Evolutionary conservation across 140 eudicot species (phyloP), one percentile per base, ranked within the genome.

Genomic region (Flaveria floridana): DNA sequence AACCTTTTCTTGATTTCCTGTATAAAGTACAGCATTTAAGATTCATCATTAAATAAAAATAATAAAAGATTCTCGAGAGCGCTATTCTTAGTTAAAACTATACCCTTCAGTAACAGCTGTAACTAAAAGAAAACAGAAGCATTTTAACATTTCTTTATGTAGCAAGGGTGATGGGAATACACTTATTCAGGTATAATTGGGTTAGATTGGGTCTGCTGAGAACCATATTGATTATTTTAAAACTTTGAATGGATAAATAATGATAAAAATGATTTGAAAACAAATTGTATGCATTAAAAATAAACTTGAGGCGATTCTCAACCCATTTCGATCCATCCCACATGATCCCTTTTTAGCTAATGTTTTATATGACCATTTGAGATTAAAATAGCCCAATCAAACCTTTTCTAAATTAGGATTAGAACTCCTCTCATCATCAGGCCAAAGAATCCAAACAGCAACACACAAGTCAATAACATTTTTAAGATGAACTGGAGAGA

Each of bases 381-480:
- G 56, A 59, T 18, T 7, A 12, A 15, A 39, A 75, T 37, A 65
- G 15, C 65, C 44, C 41, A 73, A 59, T 73, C 57, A 2, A 44
- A 89, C 98, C 98, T 94, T 94, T 84, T 94, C 99, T 70, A 94
- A 75, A 85, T 87, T 90, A 15, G 99, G 99, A 51, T 78, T 86
- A 19, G 99, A 90, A 77, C 92, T 88, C 85, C 85, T 82, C 83
- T 94, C 99, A 74, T 94, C 97, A 71, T 94, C 99, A 20, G 99
- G 99, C 87, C 95, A 94, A 71, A 94, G 96, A 67, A 88, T 88
- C 99, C 99, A 94, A 61, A 90, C 88, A 25, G 79, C 96, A 69
- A 88, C 77, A 46, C 85, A 85, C 70, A 94, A 55, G 83, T 94
- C 99, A 52, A 94, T 72, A 11, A 79, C 91, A 68, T 81, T 73